Conservation (phyloP, 2,329 filamentous ascomycete species). For the Colletotrichum tabaci region DNA sequence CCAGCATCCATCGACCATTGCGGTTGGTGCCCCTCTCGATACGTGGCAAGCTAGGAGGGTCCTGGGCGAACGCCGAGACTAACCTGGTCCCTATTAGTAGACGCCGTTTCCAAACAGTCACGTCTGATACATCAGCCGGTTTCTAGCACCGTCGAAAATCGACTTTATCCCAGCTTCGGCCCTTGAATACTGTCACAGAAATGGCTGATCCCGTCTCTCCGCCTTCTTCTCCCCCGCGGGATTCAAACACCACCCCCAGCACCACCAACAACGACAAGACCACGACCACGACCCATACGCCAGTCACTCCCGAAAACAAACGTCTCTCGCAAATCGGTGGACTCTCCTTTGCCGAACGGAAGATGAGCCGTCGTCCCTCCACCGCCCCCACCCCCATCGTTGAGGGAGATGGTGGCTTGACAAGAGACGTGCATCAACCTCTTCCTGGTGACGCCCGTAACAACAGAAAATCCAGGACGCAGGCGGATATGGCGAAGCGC, state of each 20-base stretch:
- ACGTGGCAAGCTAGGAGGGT: constrained; percentile 30
- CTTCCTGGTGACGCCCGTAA: constrained; percentile 56
- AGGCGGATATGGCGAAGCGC: constrained; percentile 52
- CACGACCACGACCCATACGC: constrained; percentile 6
- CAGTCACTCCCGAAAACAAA: constrained; percentile 33
- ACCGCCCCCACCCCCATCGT: constrained; percentile 50
- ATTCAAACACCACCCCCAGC: constrained; percentile 26
- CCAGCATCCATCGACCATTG: constrained; percentile 5
- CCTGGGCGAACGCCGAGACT: constrained; percentile 25
- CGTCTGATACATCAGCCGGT: constrained; percentile 22
- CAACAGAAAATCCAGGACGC: constrained; percentile 50
- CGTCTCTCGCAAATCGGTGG: constrained; percentile 27
- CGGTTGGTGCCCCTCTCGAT: constrained; percentile 13
- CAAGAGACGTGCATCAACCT: constrained; percentile 57
- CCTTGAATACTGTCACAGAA: constrained; percentile 21
- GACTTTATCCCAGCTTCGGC: constrained; percentile 35
- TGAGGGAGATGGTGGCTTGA: constrained; percentile 53
- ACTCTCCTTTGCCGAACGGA: constrained; percentile 52
- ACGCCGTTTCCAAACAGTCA: constrained; percentile 28
- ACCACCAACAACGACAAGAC: constrained; percentile 14
- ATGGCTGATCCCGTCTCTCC: constrained; percentile 38
- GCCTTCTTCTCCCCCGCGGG: constrained; percentile 29
- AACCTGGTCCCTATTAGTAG: constrained; percentile 37
- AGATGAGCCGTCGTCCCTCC: constrained; percentile 43
- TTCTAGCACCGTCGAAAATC: constrained; percentile 21